These are phyloP conservation scores for Agarophyton chilense DNA, from an alignment of 23 red algal genomes.

Conservation along the genomic window DNA sequence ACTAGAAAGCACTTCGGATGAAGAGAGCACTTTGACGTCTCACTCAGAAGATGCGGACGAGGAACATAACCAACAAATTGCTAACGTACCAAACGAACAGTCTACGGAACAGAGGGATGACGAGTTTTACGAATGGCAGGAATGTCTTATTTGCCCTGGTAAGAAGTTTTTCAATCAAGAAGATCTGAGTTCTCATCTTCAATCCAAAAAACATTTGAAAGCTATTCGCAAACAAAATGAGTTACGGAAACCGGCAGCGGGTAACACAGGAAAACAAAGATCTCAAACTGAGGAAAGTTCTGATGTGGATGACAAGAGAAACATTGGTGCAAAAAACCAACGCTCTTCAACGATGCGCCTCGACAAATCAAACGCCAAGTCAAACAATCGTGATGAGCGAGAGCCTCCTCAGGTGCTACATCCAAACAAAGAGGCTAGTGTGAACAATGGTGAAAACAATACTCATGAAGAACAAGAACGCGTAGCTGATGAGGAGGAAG, in stretches of 20 bases:
- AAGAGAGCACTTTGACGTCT: neutral
- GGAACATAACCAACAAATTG: neutral
- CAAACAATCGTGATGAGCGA: neutral
- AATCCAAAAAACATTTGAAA: slow-evolving; percentile 35
- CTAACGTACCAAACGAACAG: neutral
- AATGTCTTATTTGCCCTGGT: slow-evolving; percentile 53
- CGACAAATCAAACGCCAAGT: neutral
- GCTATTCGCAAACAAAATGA: neutral
- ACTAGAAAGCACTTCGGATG: neutral
- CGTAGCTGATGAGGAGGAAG: neutral
- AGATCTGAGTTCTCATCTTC: slow-evolving; percentile 11
- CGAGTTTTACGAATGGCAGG: slow-evolving; percentile 19
- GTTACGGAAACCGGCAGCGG: neutral
- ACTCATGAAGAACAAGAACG: neutral
- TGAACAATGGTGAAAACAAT: neutral
- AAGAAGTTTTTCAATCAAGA: slow-evolving; percentile 34
- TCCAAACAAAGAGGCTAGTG: neutral
- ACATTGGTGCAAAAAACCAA: neutral
- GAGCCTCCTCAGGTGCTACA: neutral
- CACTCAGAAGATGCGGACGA: neutral
- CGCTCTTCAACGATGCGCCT: neutral
- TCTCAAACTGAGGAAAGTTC: neutral
- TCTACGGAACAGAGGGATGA: neutral
- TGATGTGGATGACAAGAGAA: neutral
- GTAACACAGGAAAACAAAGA: neutral